These are phyloP conservation scores for Papiliotrema laurentii DNA, from an alignment of 1,284 basidiomycete species.

Conservation along the genomic window DNA sequence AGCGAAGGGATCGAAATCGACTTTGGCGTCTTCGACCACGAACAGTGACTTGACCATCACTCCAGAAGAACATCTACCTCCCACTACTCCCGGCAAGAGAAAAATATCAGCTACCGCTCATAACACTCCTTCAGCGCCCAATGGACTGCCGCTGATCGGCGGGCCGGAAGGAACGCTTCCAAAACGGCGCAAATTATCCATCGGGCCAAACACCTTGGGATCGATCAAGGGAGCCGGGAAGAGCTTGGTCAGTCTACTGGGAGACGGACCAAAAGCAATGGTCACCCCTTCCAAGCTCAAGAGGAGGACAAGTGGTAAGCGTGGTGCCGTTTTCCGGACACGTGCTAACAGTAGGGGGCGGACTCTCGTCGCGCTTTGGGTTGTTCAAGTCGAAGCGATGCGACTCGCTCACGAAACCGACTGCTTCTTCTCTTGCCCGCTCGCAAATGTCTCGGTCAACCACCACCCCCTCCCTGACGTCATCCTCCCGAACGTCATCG, in stretches of 20 bases:
- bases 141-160: constrained; percentile 19
- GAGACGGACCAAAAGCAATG: constrained; percentile 13
- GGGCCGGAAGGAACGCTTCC: constrained; percentile 13
- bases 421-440: background rate
- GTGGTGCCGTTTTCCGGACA: constrained; percentile 9
- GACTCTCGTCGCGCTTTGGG: constrained; percentile 14
- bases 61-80: background rate
- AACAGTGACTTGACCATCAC: background rate
- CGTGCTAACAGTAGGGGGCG: background rate
- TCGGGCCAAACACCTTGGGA: constrained; percentile 24
- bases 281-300: constrained; percentile 15
- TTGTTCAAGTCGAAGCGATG: constrained; percentile 1
- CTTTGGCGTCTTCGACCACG: background rate
- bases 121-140: constrained; percentile 26
- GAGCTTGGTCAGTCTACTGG: constrained; percentile 25
- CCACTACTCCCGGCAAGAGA: constrained; percentile 16
- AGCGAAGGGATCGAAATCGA: background rate
- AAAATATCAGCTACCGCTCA: constrained; percentile 10
- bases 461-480: background rate
- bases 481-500: background rate
- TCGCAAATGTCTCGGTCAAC: background rate
- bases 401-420: background rate
- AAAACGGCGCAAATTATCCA: constrained; percentile 26
- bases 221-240: constrained; percentile 23
- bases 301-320: constrained; percentile 17